Evolutionary conservation across 2,329 filamentous ascomycete species (phyloP).

Genomic region (Phialophora tarda): DNA sequence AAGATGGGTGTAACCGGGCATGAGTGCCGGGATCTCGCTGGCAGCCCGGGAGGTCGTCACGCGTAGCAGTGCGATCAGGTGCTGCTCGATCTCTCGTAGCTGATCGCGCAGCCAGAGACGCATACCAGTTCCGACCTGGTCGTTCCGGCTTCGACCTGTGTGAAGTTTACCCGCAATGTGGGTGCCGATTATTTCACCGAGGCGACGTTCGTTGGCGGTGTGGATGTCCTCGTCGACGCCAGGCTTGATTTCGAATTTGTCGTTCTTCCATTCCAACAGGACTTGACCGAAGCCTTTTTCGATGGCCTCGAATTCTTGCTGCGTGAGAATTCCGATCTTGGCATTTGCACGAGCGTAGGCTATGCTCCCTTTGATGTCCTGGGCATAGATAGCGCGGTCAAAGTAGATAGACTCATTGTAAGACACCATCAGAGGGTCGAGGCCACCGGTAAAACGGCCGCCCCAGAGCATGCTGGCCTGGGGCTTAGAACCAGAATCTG

Average conservation of each 20-base stretch:
- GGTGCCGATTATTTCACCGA: slow-evolving; percentile 85
- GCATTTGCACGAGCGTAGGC: slow-evolving; percentile 81
- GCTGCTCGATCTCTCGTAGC: slow-evolving; percentile 70
- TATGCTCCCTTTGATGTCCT: slow-evolving; percentile 80
- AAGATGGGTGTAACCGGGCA: slow-evolving; percentile 88
- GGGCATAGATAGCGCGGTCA: slow-evolving; percentile 76
- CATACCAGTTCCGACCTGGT: slow-evolving; percentile 91
- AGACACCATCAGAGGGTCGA: slow-evolving; percentile 83
- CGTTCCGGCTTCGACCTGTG: slow-evolving; percentile 84
- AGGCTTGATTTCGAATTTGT: slow-evolving; percentile 6
- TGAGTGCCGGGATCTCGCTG: slow-evolving; percentile 74
- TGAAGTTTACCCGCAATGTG: slow-evolving; percentile 84
- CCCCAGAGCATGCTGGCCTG: slow-evolving; percentile 41
- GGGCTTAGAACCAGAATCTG: slow-evolving; percentile 23
- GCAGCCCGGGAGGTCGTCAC: slow-evolving; percentile 73
- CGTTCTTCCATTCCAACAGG: slow-evolving; percentile 18
- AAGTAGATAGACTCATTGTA: slow-evolving; percentile 82
- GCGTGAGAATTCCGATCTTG: slow-evolving; percentile 73
- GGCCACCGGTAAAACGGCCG: slow-evolving; percentile 63
- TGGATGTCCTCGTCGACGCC: slow-evolving; percentile 55
- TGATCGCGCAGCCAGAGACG: slow-evolving; percentile 83
- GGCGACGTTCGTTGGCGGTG: slow-evolving; percentile 72
- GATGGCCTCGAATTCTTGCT: slow-evolving; percentile 74
- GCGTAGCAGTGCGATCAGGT: slow-evolving; percentile 71
- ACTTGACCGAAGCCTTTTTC: slow-evolving; percentile 67